These are phyloP conservation scores for Pseudogymnoascus sp. DNA, from an alignment of 2,329 filamentous ascomycete genomes.

Conservation along the genomic window DNA sequence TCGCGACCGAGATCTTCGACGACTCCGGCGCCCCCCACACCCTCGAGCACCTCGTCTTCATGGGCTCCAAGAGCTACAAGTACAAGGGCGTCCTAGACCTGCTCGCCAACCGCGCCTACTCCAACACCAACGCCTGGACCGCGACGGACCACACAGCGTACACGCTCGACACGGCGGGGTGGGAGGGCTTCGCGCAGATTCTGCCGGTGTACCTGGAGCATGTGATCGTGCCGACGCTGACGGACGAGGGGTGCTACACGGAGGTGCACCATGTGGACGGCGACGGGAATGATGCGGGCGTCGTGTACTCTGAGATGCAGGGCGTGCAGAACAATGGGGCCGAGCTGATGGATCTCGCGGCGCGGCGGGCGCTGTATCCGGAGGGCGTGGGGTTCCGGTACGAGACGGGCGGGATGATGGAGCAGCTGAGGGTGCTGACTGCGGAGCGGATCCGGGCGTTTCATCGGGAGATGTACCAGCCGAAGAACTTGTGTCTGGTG, in stretches of 20 bases:
- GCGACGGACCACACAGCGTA: constrained; percentile 95
- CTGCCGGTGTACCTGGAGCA: constrained; percentile 94
- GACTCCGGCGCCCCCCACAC: constrained; percentile 89
- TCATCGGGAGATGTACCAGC: constrained; percentile 95
- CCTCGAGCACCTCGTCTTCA: constrained; percentile 74
- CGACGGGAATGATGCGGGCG: constrained; percentile 86
- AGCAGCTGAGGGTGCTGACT: constrained; percentile 76
- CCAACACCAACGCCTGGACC: constrained; percentile 93
- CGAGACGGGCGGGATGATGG: constrained; percentile 97
- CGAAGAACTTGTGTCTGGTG: constrained; percentile 84
- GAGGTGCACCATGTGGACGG: constrained; percentile 96
- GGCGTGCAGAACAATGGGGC: constrained; percentile 76
- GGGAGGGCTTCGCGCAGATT: constrained; percentile 94
- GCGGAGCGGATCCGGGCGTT: constrained; percentile 89
- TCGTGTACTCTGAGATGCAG: constrained; percentile 99
- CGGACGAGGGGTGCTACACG: constrained; percentile 85
- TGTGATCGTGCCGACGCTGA: constrained; percentile 81
- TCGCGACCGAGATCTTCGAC: constrained; percentile 96
- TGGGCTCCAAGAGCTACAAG: constrained; percentile 86
- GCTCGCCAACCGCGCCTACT: constrained; percentile 86
- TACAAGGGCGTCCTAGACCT: constrained; percentile 96
- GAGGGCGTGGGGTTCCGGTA: constrained; percentile 89
- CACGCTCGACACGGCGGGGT: constrained; percentile 88
- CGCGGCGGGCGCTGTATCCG: constrained; percentile 75
- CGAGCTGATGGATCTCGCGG: constrained; percentile 80